A percentile compares a stretch with the other conserved stretches of the same genome.
phyloP scores from a whole-genome alignment of 495 filamentous ascomycete genomes.

The Xylaria scruposa region DNA sequence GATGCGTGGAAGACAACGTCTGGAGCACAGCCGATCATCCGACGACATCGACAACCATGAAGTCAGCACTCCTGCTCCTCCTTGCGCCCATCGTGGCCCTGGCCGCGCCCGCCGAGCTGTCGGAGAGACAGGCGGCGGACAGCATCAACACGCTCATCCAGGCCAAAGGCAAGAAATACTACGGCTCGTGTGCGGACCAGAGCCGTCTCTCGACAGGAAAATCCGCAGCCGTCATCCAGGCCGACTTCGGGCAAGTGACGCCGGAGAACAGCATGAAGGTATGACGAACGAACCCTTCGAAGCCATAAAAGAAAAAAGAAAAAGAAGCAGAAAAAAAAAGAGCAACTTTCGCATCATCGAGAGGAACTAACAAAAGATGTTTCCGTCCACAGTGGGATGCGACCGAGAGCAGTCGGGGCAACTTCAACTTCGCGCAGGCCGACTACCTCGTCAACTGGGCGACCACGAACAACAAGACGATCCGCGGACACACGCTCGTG shows the following conservation, averaged over 20 bases:
- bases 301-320: not conserved
- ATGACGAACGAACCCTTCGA: not conserved
- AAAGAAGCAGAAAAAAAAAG: not conserved
- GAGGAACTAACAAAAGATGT: conserved; percentile 2
- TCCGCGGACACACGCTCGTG: conserved; percentile 68
- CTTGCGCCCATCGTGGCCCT: conserved; percentile 45
- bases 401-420: conserved; percentile 53
- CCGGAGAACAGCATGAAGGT: conserved; percentile 70
- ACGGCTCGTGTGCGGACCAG: conserved; percentile 62
- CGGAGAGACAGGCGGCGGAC: conserved; percentile 47
- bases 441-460: conserved; percentile 70
- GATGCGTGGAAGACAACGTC: not conserved
- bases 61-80: conserved; percentile 46
- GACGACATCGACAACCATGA: conserved; percentile 42
- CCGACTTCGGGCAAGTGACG: conserved; percentile 68
- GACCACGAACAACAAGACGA: conserved; percentile 57
- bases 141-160: conserved; percentile 63
- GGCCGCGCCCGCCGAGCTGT: conserved; percentile 41
- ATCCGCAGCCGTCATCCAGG: conserved; percentile 61
- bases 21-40: not conserved
- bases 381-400: conserved; percentile 54
- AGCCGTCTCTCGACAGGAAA: conserved; percentile 56
- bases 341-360: not conserved
- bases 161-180: conserved; percentile 68
- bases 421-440: conserved; percentile 58